phyloP scores from a whole-genome alignment of 805 yeast genomes.

The Starmera dryadoides region DNA sequence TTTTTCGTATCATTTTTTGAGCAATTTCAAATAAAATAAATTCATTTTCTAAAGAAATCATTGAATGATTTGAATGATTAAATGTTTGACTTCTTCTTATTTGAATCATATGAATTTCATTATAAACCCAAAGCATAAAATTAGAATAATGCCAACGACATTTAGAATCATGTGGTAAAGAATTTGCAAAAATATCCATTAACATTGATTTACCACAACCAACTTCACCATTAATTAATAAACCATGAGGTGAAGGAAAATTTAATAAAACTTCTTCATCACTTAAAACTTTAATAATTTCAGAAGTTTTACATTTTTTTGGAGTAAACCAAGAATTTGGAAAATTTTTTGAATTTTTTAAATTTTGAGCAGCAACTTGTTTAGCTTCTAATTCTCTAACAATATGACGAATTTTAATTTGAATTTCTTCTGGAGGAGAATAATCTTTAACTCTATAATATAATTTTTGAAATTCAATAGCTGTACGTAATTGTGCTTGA shows the following conservation, averaged over 20 bases:
- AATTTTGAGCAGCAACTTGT: neutral
- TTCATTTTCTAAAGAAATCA: slow-evolving; percentile 46
- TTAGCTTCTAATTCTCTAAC: slow-evolving; percentile 26
- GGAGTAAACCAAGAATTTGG: slow-evolving; percentile 6
- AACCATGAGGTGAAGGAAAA: slow-evolving; percentile 56
- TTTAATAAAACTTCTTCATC: slow-evolving; percentile 55
- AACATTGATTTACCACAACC: slow-evolving; percentile 74
- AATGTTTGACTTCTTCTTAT: slow-evolving; percentile 32
- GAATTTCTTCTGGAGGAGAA: slow-evolving; percentile 28
- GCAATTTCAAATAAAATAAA: slow-evolving; percentile 62
- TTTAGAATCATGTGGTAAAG: slow-evolving; percentile 56
- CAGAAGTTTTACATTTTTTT: slow-evolving; percentile 20
- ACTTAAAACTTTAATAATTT: slow-evolving; percentile 41
- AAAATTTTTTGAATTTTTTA: slow-evolving; percentile 3
- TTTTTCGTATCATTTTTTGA: slow-evolving; percentile 48
- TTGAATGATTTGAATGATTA: slow-evolving; percentile 16
- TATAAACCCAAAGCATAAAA: slow-evolving; percentile 62
- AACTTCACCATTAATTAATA: slow-evolving; percentile 56
- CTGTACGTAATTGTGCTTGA: slow-evolving; percentile 53
- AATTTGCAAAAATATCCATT: slow-evolving; percentile 62
- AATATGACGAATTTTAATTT: slow-evolving; percentile 14
- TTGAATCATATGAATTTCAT: slow-evolving; percentile 51
- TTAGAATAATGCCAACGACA: slow-evolving; percentile 67
- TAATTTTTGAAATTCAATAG: slow-evolving; percentile 53
- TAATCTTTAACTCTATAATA: slow-evolving; percentile 55